Percentiles rank a stretch among this genome's conserved stretches.
These are phyloP conservation scores for Salvia miltiorrhiza DNA, from an alignment of 257 asterid genomes.

Conservation along the genomic window DNA sequence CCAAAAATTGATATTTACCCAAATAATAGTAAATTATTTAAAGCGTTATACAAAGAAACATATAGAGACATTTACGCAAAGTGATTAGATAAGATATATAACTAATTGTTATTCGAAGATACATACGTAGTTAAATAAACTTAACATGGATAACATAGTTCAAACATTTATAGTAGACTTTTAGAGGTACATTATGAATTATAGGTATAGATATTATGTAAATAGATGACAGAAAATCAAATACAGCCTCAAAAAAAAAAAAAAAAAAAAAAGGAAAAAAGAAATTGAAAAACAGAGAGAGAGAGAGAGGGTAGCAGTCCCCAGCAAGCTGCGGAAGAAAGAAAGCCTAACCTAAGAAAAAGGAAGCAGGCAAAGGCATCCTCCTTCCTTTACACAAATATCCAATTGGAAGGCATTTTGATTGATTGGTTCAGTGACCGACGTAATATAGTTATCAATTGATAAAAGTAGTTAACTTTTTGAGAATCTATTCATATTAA, in stretches of 20 bases:
- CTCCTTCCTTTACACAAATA: background rate
- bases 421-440: background rate
- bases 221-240: too few species aligned
- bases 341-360: slow-evolving; percentile 5
- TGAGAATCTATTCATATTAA: background rate
- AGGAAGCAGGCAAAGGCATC: slow-evolving; percentile 2
- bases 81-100: too few species aligned
- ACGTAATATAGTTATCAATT: background rate
- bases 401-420: background rate
- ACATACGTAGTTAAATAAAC: too few species aligned
- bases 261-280: background rate
- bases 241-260: too few species aligned
- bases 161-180: background rate
- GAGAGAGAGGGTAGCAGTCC: background rate
- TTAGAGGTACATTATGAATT: too few species aligned
- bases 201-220: too few species aligned
- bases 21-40: too few species aligned
- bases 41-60: too few species aligned
- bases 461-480: background rate
- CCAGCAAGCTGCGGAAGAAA: slow-evolving; percentile 16
- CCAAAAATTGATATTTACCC: too few species aligned
- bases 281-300: background rate
- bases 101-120: too few species aligned
- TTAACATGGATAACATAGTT: background rate
- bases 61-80: too few species aligned